A percentile compares a stretch with the other conserved stretches of the same genome.
Conservation (phyloP, 345 rosid species). For the Murraya paniculata region DNA sequence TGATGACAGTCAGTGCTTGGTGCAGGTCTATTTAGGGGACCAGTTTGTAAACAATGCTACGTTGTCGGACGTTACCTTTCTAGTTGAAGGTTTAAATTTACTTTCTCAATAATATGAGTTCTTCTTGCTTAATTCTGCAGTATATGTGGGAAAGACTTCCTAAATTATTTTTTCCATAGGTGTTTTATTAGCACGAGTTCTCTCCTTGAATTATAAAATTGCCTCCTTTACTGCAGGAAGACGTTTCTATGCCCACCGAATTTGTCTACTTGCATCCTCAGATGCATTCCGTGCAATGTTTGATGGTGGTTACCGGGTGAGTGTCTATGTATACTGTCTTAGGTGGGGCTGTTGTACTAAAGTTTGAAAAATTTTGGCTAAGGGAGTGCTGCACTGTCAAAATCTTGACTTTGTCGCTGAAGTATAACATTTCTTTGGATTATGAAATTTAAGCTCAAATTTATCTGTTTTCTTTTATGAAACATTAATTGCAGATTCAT, state of each 20-base stretch:
- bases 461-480: background rate
- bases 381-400: background rate
- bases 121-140: conserved; percentile 3
- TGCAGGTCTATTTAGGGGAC: conserved; percentile 94
- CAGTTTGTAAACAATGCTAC: conserved; percentile 89
- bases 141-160: background rate
- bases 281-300: conserved; percentile 99
- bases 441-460: background rate
- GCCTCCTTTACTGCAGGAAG: conserved; percentile 53
- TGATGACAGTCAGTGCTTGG: background rate
- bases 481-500: background rate
- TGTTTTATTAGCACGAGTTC: background rate
- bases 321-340: conserved; percentile 25
- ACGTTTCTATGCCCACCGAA: conserved; percentile 92
- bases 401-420: background rate
- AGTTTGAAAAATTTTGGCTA: background rate
- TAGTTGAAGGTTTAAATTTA: conserved; percentile 77
- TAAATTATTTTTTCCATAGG: background rate
- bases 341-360: background rate
- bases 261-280: conserved; percentile 97
- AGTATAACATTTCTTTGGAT: conserved; percentile 2
- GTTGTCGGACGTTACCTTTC: conserved; percentile 91
- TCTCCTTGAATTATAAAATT: background rate
- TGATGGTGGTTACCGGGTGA: conserved; percentile 98
- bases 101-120: background rate